A percentile compares a stretch with the other conserved stretches of the same genome.
phyloP scores from a whole-genome alignment of 129 eudicot species.

The Tagetes erecta region DNA sequence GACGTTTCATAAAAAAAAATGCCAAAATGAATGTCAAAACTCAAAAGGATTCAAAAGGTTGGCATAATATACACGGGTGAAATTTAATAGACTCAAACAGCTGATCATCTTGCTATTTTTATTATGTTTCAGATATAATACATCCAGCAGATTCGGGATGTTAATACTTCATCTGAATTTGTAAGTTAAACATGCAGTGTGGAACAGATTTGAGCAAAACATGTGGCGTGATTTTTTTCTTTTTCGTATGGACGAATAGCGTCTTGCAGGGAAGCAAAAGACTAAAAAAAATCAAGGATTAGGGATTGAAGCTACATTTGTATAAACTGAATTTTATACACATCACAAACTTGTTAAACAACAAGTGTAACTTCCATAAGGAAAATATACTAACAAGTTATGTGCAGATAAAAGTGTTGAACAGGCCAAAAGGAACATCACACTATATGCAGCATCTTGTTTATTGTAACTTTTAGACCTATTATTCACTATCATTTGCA shows the following conservation, averaged over 20 bases:
- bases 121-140: not conserved
- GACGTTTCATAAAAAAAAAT: not conserved
- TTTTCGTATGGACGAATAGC: not conserved
- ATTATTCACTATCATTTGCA: not conserved
- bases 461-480: no score
- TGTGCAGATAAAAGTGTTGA: not conserved
- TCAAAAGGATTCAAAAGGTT: not conserved
- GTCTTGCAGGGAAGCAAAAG: not conserved
- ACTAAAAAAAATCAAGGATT: not conserved
- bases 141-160: not conserved
- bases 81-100: not conserved
- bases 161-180: constrained; percentile 1
- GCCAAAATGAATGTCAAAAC: not conserved
- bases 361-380: not conserved
- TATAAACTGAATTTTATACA: not conserved
- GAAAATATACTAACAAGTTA: not conserved
- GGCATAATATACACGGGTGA: not conserved
- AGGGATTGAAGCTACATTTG: not conserved
- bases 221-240: not conserved
- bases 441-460: not conserved
- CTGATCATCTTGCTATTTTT: not conserved
- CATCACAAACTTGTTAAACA: not conserved
- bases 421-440: not conserved
- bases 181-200: not conserved
- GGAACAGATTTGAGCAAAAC: not conserved